Base-by-base conservation (phyloP, 2,329 filamentous ascomycete genomes). In the Clonostachys rosea region DNA sequence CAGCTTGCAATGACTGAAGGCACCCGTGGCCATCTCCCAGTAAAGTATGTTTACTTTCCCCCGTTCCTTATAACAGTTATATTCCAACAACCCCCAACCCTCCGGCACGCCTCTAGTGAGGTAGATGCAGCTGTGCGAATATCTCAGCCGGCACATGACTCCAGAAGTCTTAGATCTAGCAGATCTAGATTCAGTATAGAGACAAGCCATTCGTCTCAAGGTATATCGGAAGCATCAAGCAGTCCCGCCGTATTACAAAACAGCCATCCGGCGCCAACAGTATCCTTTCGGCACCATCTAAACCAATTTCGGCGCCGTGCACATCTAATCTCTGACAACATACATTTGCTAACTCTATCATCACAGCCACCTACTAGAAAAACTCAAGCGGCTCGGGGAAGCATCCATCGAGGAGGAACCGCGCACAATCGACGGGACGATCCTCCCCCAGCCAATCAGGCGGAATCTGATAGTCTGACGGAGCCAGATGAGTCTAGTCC, bases 1-100 rank as follows among this genome's bases (percentile, higher is more conserved):
- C 70, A 71, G 43, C 66, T 82, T 33, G 79, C 78, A 24, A 64
- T 86, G 44, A 72, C 77, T 45, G 76, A 84, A 55, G 78, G 81
- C 54, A 68, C 64, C 45, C 70, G 73, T 41, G 76, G 78, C 11
- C 73, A 78, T 50, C 57, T 80, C 46, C 75, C 78, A 20, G 75
- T 83, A 46, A 74, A 76, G 79, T 83, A 79, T 54, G 78, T 59
- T 40, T 60, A 57, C 48, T 66, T 62, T 45, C 61, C 58, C 52
- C 66, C 57, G 47, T 65, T 62, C 52, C 48, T 62, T 17, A 61
- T 68, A 44, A 48, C 63, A 46, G 56, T 66, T 48, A 11, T 5
- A 62, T 12, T 49, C 47, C 17, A 47, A 43, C 34, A 45, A 39
- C 45, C 47, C 43, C 42, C n/a, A 46, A 47, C 40, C n/a, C 44